Percentiles rank a stretch among this genome's conserved stretches.
Evolutionary conservation across 805 yeast genomes (phyloP).

Genomic region (Starmerella tilneyi): DNA sequence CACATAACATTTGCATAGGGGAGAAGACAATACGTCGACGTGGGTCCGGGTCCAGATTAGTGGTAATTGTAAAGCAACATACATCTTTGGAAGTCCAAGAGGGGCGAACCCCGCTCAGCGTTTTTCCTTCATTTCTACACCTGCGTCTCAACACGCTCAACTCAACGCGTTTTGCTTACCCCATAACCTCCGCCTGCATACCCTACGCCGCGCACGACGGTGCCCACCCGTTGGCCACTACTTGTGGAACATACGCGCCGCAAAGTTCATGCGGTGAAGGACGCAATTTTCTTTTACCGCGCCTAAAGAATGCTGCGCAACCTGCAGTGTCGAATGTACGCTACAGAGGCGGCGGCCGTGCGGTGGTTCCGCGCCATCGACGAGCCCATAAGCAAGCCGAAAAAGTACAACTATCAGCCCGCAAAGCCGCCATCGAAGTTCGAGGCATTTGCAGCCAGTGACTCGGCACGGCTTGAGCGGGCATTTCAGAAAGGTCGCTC

Average conservation of each 20-base stretch:
- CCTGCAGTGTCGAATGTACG: not conserved
- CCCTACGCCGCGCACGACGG: conserved; percentile 1
- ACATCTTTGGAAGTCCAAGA: too few relatives aligned
- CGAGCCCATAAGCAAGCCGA: conserved; percentile 59
- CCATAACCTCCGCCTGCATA: not conserved
- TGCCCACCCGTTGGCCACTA: too few relatives aligned
- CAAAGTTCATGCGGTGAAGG: too few relatives aligned
- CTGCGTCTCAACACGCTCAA: too few relatives aligned
- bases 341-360: conserved; percentile 2
- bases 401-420: conserved; percentile 44
- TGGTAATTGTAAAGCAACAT: too few relatives aligned
- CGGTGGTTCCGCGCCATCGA: conserved; percentile 84
- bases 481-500: conserved; percentile 34
- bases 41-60: too few relatives aligned
- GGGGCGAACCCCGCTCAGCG: too few relatives aligned
- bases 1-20: conserved; percentile 9
- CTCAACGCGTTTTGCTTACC: not conserved
- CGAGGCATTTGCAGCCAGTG: conserved; percentile 54
- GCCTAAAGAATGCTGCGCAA: not conserved
- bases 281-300: too few relatives aligned
- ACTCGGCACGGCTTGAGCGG: conserved; percentile 51
- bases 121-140: too few relatives aligned
- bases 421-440: conserved; percentile 44
- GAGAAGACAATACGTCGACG: not conserved
- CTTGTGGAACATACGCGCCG: too few relatives aligned